These are phyloP conservation scores for Penicillium antarcticum DNA, from an alignment of 495 filamentous ascomycete species.

Conservation along the genomic window DNA sequence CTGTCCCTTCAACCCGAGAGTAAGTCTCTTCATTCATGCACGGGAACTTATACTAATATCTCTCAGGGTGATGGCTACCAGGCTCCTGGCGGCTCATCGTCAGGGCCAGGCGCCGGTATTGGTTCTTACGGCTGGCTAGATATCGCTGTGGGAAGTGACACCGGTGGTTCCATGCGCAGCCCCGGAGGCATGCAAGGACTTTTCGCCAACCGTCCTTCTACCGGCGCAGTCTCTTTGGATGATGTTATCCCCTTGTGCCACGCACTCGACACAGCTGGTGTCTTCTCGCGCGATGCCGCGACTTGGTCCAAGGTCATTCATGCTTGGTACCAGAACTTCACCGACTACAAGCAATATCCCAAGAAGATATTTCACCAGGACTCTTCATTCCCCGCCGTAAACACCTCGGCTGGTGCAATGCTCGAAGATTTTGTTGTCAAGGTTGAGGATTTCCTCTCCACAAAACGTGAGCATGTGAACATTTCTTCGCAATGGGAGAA, in stretches of 20 bases:
- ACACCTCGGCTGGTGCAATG: constrained; percentile 23
- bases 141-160: constrained; percentile 45
- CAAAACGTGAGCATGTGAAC: constrained; percentile 32
- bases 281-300: constrained; percentile 43
- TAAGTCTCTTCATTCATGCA: background rate
- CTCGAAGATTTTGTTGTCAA: constrained; percentile 38
- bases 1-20: constrained; percentile 40
- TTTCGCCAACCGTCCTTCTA: constrained; percentile 30
- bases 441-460: constrained; percentile 37
- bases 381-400: constrained; percentile 9
- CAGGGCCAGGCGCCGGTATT: constrained; percentile 36
- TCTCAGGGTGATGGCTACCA: constrained; percentile 40
- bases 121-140: constrained; percentile 42
- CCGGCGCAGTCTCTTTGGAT: constrained; percentile 17
- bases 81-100: constrained; percentile 32
- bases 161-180: constrained; percentile 39
- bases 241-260: constrained; percentile 43
- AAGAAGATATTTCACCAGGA: constrained; percentile 36
- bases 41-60: background rate
- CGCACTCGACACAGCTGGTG: constrained; percentile 46
- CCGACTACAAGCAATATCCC: constrained; percentile 41
- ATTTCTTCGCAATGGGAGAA: constrained; percentile 35
- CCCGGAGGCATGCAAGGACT: constrained; percentile 35
- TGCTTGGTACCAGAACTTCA: constrained; percentile 45
- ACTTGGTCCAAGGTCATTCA: constrained; percentile 44